Base-by-base conservation (phyloP, 2,329 filamentous ascomycete species). In the Triangularia verruculosa region DNA sequence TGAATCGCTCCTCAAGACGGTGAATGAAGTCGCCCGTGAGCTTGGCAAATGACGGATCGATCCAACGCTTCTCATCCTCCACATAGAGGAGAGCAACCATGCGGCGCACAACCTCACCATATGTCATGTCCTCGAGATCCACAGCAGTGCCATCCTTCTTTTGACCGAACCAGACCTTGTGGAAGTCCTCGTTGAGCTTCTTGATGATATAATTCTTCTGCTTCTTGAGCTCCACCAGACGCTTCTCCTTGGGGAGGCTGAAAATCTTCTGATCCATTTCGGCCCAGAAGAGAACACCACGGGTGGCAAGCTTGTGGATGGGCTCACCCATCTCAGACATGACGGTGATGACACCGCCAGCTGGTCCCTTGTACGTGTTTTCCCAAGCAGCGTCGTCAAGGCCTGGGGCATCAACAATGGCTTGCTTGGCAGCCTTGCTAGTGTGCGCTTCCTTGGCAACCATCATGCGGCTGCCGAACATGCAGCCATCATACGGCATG, bases 211-310 rank as follows among this genome's bases (percentile, higher is more conserved):
- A 90, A 57, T 92, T 88, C 59, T 91, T 89, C 74, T 91, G 89
- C 80, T 95, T 96, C 82, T 92, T 92, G 51, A 97, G 83, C 78
- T 95, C 93, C 1, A 90, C 84, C 22, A 97, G 82, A 51, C 93
- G 89, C 83, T 97, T 97, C 74, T 94, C 92, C 82, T 96, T 97
- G 78, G 97, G 93, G 57, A 99, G 82, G 74, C 88, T 90, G 82
- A 99, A 99, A 73, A 99, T 98, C 80, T 96, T 97, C 77, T 96
- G 87, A 74, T 99, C 95, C 93, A 99, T 97, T 80, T 99, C 96
- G 57, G 93, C 89, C 95, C 95, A 99, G 83, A 99, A 97, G 61
- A 87, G 83, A 56, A 99, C 93, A 85, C 95, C 95, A 64, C 96
- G 90, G 57, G 95, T 99, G 15, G 95, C 96, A 64, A 99, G 86